phyloP scores from a whole-genome alignment of 305 asterid genomes.

The Fraxinus sp. region DNA sequence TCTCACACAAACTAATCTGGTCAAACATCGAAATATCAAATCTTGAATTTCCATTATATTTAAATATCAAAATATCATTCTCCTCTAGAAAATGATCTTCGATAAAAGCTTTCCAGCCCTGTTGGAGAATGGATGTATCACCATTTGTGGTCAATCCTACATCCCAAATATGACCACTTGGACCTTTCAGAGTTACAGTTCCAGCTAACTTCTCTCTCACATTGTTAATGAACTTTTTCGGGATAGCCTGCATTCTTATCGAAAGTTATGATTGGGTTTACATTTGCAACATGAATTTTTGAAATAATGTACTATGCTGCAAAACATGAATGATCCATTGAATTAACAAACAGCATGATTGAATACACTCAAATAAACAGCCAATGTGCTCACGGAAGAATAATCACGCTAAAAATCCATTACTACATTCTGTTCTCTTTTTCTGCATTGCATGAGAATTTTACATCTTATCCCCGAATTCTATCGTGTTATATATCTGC shows the following conservation, averaged over 20 bases:
- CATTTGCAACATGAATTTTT: not conserved
- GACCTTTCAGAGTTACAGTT: conserved; percentile 35
- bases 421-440: not conserved
- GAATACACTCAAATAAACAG: not conserved
- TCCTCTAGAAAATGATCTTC: conserved; percentile 32
- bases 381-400: not conserved
- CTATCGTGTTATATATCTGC: too few relatives aligned
- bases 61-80: conserved; percentile 36
- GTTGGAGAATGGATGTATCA: conserved; percentile 20
- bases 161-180: conserved; percentile 35
- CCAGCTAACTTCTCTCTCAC: conserved; percentile 32
- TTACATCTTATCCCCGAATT: too few relatives aligned
- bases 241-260: conserved; percentile 32
- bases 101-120: conserved; percentile 39
- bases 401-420: not conserved
- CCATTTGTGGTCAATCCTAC: conserved; percentile 21
- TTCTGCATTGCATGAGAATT: too few relatives aligned
- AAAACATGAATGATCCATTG: not conserved
- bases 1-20: conserved; percentile 30
- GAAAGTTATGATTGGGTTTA: not conserved
- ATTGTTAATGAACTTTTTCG: conserved; percentile 33
- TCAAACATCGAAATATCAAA: conserved; percentile 27
- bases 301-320: not conserved
- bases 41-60: conserved; percentile 30
- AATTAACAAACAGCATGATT: not conserved